Base-by-base conservation (phyloP, 2,329 filamentous ascomycete genomes). In the Pseudopyrenochaeta lycopersici region DNA sequence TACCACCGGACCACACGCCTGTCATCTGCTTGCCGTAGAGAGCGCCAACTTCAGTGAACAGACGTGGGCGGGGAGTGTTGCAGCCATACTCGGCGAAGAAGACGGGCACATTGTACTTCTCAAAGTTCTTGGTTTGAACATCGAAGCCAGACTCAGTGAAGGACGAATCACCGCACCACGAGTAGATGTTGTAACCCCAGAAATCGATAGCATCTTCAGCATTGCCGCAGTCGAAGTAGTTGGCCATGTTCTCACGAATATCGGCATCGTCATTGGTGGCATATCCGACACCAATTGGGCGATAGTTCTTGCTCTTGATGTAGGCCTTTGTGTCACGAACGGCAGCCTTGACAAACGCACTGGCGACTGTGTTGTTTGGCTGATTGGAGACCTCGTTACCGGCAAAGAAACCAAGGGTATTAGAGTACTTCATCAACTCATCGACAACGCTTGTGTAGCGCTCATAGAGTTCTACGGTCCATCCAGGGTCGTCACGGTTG, bases 111-210 rank as follows among this genome's bases (percentile, higher is more conserved):
- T 91, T 91, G 84, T 95, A 99, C 74, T 89, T 86, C 54, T 82
- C 77, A 82, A 97, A 99, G 80, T 97, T 94, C 63, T 91, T 78
- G 66, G 92, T 92, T 76, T 94, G 90, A 51, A 87, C 84, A 62
- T 89, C 83, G 80, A 93, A 99, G 49, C 92, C 91, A 3, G 95
- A 97, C 54, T 83, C 73, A 31, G 82, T 72, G 81, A 90, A 95
- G 69, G 82, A 86, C 72, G 91, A 96, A 66, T 93, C 77, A 66
- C 94, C 95, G 76, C 95, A 99, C 95, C 95, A 99, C 47, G 93
- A 96, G 85, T 99, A 99, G 81, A 98, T 97, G 84, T 99, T 99
- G 89, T 98, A 98, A 54, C 95, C 95, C 91, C 93, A 99, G 84
- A 96, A 98, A 79, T 99, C 95, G 63, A 98, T 97, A 56, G 90